phyloP scores from a whole-genome alignment of 345 rosid species.

The Citrus hindsii region DNA sequence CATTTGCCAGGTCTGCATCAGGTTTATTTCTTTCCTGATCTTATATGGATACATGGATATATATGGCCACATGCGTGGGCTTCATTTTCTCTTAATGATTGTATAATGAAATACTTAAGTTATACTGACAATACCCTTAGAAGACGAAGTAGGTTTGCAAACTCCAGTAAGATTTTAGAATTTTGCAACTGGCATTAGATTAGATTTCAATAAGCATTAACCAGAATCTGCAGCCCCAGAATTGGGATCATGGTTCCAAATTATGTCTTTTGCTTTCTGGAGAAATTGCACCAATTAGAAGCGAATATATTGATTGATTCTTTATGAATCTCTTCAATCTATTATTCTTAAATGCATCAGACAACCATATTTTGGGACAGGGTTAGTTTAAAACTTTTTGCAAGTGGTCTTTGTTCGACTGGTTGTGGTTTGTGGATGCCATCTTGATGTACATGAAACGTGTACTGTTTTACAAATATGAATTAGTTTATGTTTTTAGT shows the following conservation, averaged over 20 bases:
- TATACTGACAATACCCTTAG: background rate
- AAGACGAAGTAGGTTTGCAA: background rate
- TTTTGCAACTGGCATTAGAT: background rate
- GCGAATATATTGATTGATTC: background rate
- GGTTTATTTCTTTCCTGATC: slow-evolving; percentile 59
- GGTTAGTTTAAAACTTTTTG: background rate
- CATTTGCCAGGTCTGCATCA: slow-evolving; percentile 98
- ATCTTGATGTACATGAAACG: background rate
- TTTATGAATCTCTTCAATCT: background rate
- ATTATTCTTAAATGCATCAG: background rate
- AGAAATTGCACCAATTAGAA: background rate
- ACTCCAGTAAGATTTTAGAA: background rate
- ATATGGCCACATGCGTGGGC: no score
- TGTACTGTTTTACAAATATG: background rate
- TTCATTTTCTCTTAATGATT: background rate
- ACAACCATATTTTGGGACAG: background rate
- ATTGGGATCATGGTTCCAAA: background rate
- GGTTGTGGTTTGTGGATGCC: background rate
- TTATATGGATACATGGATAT: background rate
- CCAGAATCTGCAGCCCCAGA: background rate
- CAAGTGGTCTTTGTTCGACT: background rate
- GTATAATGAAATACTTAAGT: background rate
- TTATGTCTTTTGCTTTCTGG: background rate
- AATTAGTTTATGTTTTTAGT: background rate
- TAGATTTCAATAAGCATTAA: background rate